These are phyloP conservation scores for Haplosporangium sp. DNA, from an alignment of 371 early-diverging fungal species.

Conservation along the genomic window DNA sequence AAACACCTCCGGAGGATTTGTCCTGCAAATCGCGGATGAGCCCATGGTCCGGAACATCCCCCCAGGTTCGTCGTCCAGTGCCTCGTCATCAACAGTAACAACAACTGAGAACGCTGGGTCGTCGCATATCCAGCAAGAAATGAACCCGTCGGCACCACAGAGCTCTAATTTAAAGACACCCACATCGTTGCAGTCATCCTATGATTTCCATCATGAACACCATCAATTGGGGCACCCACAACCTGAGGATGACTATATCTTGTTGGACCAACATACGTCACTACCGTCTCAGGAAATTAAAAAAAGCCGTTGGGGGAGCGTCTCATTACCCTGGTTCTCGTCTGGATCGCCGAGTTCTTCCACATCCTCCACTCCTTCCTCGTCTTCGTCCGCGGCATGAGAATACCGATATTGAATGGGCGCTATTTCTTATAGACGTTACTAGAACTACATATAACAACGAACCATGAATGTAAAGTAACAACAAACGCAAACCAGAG, in stretches of 20 bases:
- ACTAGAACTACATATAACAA: too few relatives aligned
- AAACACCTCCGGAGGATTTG: conserved; percentile 40
- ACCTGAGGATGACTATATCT: conserved; percentile 24
- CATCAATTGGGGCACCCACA: conserved; percentile 39
- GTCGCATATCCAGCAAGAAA: too few relatives aligned
- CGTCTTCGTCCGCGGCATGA: conserved; percentile 12
- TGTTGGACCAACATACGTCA: conserved; percentile 37
- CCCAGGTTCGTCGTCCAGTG: conserved; percentile 11
- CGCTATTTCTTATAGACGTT: too few relatives aligned
- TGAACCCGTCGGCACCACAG: too few relatives aligned
- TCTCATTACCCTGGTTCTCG: conserved; percentile 34
- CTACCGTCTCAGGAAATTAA: conserved; percentile 16
- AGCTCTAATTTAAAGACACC: too few relatives aligned
- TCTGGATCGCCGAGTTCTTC: conserved; percentile 34
- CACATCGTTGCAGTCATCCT: conserved; percentile 34
- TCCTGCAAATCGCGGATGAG: conserved; percentile 50
- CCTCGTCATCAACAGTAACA: neutral
- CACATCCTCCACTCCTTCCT: conserved; percentile 11
- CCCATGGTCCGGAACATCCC: conserved; percentile 29
- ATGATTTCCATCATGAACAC: conserved; percentile 48
- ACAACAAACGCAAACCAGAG: too few relatives aligned
- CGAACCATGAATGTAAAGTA: too few relatives aligned
- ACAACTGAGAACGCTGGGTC: neutral
- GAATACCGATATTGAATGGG: too few relatives aligned
- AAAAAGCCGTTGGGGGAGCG: conserved; percentile 32